These are phyloP conservation scores for Fusarium scirpi DNA, from an alignment of 2,329 filamentous ascomycete species.

Conservation along the genomic window DNA sequence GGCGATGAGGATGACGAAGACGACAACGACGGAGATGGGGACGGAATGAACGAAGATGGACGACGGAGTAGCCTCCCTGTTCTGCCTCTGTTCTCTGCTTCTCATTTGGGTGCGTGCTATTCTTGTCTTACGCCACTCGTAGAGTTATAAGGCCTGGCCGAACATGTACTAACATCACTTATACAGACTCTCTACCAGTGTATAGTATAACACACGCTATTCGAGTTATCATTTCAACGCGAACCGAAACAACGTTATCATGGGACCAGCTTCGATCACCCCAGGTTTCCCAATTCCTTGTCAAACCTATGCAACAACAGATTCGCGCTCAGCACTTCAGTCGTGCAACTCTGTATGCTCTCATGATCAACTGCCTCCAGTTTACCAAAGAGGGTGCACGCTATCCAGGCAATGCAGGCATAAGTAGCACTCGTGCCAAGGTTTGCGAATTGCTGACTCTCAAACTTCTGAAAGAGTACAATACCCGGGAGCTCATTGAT, in stretches of 20 bases:
- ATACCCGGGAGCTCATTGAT: slow-evolving; percentile 90
- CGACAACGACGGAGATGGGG: slow-evolving; percentile 62
- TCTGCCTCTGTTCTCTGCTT: slow-evolving; percentile 83
- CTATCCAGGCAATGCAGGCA: slow-evolving; percentile 86
- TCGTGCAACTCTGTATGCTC: slow-evolving; percentile 85
- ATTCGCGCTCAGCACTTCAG: slow-evolving; percentile 87
- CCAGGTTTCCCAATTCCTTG: slow-evolving; percentile 93
- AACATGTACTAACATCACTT: slow-evolving; percentile 13
- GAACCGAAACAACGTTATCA: slow-evolving; percentile 90
- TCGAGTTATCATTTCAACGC: slow-evolving; percentile 82
- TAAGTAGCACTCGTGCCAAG: slow-evolving; percentile 84
- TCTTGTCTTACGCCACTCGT: not conserved
- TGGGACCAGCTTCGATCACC: slow-evolving; percentile 98
- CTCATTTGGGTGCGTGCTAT: slow-evolving; percentile 73
- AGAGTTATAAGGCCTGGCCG: not conserved
- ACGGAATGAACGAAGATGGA: slow-evolving; percentile 50
- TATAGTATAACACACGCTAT: slow-evolving; percentile 93
- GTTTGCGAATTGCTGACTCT: slow-evolving; percentile 92
- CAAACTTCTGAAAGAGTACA: slow-evolving; percentile 89
- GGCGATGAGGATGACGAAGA: slow-evolving; percentile 62
- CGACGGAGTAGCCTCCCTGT: slow-evolving; percentile 53
- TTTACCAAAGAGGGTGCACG: slow-evolving; percentile 88
- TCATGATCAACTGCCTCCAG: slow-evolving; percentile 94
- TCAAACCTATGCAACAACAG: slow-evolving; percentile 94
- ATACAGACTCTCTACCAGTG: slow-evolving; percentile 82